Evolutionary conservation across 2,329 filamentous ascomycete genomes (phyloP), one percentile per base, ranked within the genome.

Genomic region (Xylaria multiplex): DNA sequence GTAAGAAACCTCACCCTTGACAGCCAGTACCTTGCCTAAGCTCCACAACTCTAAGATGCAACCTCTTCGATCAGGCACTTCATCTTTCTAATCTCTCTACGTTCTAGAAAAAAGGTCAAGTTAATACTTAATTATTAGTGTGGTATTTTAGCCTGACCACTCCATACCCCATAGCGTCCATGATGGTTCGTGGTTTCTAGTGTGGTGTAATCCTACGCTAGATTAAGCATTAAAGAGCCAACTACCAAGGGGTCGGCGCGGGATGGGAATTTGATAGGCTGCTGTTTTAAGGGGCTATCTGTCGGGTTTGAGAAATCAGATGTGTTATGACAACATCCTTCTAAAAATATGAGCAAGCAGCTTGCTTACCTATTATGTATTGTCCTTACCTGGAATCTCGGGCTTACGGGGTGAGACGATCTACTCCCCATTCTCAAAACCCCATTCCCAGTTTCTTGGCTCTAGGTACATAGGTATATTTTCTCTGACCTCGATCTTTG

Each of bases 231-330:
- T 35, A 46, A 55, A 24, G 6, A 45, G 57, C 48, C 30, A 42
- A 43, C 27, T 27, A 27, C 27, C 27, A 27, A 13, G 57, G 37
- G 55, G 27, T 37, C 54, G 58, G 59, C 37, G 35, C 59, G 56
- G 59, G 56, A 64, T 60, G 27, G 50, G 11, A 50, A 45, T 52
- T 42, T 42, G 45, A 54, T 64, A 56, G 49, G 59, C 45, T 46
- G 19, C n/a, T 37, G 65, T 61, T 67, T 67, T 61, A 65, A 65
- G 65, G 65, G 65, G 65, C 11, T 35, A 40, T 57, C 30, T 27
- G 40, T 40, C 49, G 35, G 42, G 57, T 58, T 59, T 37, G 35
- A 40, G 45, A 64, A 49, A 40, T 61, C 56, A 27, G 43, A 35
- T 53, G 16, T 22, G 46, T 53, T 46, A 59, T 52, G 60, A 55